Evolutionary conservation across 176 grass and related monocot species (phyloP).

Genomic region (Cocos nucifera): DNA sequence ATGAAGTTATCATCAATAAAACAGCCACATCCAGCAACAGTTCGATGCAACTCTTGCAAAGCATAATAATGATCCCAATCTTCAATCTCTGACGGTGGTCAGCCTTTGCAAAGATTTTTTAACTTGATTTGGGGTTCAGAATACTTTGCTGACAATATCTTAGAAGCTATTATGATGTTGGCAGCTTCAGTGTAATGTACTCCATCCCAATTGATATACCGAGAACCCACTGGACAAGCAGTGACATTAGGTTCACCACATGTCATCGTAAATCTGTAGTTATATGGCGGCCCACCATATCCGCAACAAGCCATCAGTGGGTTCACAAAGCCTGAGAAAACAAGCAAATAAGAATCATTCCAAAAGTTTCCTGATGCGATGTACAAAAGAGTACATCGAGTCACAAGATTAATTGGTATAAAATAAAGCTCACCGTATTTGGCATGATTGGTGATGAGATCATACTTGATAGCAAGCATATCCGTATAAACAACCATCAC

Average conservation of each 20-base stretch:
- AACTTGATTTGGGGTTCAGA: slow-evolving; percentile 33
- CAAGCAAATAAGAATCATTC: too few species aligned
- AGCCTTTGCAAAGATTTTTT: slow-evolving; percentile 9
- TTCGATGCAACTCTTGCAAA: too few species aligned
- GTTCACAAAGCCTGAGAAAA: slow-evolving; percentile 26
- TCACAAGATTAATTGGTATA: too few species aligned
- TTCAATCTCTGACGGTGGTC: neutral
- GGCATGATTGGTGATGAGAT: slow-evolving; percentile 40
- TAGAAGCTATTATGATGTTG: slow-evolving; percentile 43
- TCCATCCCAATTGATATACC: slow-evolving; percentile 84
- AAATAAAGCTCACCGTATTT: slow-evolving; percentile 18
- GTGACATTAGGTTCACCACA: slow-evolving; percentile 28
- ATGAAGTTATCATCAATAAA: too few species aligned
- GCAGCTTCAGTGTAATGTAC: slow-evolving; percentile 77
- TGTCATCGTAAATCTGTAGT: slow-evolving; percentile 36
- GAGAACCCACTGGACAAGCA: slow-evolving; percentile 46
- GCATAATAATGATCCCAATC: too few species aligned
- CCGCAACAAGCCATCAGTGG: slow-evolving; percentile 46
- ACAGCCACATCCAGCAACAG: too few species aligned
- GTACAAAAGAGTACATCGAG: too few species aligned
- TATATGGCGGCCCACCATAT: slow-evolving; percentile 41
- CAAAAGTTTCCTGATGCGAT: too few species aligned
- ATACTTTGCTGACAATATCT: slow-evolving; percentile 42
- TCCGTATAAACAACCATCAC: slow-evolving; percentile 34
- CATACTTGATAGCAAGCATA: slow-evolving; percentile 49